Percentiles rank a stretch among this genome's conserved stretches.
phyloP scores from a whole-genome alignment of 257 asterid species.

The Sherardia arvensis region DNA sequence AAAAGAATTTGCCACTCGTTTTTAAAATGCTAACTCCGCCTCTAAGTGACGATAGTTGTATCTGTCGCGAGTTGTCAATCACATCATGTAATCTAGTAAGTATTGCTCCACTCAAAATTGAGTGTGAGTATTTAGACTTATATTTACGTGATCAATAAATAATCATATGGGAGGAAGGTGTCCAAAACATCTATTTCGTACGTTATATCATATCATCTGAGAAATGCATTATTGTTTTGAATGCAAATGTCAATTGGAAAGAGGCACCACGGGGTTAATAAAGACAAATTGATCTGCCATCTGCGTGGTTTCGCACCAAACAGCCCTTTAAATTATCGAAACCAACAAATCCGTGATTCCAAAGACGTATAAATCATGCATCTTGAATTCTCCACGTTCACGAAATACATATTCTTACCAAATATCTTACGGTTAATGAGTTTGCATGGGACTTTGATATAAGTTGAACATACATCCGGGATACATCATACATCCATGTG shows the following conservation, averaged over 20 bases:
- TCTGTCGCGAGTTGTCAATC: no score
- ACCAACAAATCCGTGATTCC: neutral
- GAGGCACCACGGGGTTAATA: neutral
- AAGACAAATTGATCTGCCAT: neutral
- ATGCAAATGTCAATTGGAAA: neutral
- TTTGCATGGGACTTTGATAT: no score
- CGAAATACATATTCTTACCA: neutral
- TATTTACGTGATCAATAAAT: no score
- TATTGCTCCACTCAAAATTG: no score
- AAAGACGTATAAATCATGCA: neutral
- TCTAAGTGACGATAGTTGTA: no score
- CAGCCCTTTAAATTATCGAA: neutral
- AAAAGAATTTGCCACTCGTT: no score
- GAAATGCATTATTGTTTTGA: neutral
- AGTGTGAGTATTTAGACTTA: no score
- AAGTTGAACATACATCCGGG: no score
- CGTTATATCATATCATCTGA: neutral
- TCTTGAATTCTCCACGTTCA: neutral
- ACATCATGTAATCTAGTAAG: no score
- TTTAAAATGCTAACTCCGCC: no score
- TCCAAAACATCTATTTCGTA: neutral
- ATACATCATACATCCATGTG: no score
- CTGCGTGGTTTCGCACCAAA: neutral
- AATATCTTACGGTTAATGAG: no score
- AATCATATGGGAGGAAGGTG: neutral